These are phyloP conservation scores for Phialophora expanda DNA, from an alignment of 2,329 filamentous ascomycete genomes.

Conservation along the genomic window DNA sequence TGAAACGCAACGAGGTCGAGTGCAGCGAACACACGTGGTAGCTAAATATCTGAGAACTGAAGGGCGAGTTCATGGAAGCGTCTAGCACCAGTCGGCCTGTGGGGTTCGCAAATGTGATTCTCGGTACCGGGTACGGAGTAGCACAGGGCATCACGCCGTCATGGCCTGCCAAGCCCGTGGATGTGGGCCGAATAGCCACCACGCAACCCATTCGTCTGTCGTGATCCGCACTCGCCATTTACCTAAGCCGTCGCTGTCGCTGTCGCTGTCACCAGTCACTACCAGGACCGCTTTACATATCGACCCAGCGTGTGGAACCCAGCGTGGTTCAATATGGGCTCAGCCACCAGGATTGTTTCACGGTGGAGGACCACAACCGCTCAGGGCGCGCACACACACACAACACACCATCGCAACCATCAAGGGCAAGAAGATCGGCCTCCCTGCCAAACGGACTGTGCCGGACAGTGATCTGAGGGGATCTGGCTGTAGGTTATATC, in stretches of 20 bases:
- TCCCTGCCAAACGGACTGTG: slow-evolving; percentile 84
- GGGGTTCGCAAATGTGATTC: not conserved
- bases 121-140: not conserved
- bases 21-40: not conserved
- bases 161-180: not conserved
- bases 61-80: not conserved
- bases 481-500: slow-evolving; percentile 77
- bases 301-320: no score
- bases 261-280: no score
- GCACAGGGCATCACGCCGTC: not conserved
- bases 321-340: no score
- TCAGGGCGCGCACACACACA: slow-evolving; percentile 55
- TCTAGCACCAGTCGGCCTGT: slow-evolving; percentile 1
- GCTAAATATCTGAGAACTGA: not conserved
- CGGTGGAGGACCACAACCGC: no score
- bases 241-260: no score
- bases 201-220: no score
- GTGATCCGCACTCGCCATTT: no score
- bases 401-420: slow-evolving; percentile 77
- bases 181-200: not conserved
- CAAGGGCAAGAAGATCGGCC: slow-evolving; percentile 83
- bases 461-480: slow-evolving; percentile 75
- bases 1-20: not conserved
- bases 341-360: no score
- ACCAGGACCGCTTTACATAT: no score